Conservation (phyloP, 768 basidiomycete species). For the Russula sp. region DNA sequence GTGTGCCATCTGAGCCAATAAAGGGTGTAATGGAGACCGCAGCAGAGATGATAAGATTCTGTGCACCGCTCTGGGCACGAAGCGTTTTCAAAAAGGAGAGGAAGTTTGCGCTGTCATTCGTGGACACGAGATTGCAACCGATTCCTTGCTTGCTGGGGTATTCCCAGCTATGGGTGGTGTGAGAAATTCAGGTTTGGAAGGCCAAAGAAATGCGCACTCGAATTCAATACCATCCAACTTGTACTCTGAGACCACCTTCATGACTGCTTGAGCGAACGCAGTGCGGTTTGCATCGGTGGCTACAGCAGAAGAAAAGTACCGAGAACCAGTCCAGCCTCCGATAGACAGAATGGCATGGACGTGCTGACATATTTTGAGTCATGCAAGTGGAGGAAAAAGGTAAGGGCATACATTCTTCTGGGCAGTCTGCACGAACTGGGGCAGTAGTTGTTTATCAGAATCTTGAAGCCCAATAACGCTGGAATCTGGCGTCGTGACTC, state of each 20-base stretch:
- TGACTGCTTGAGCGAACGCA: constrained; percentile 51
- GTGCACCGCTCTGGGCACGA: neutral
- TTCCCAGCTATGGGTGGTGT: constrained; percentile 50
- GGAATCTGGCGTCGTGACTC: constrained; percentile 20
- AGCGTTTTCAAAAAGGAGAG: neutral
- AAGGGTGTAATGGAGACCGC: constrained; percentile 49
- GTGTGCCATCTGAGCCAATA: constrained; percentile 44
- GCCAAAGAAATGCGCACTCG: constrained; percentile 23
- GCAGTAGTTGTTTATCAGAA: constrained; percentile 27
- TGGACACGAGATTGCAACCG: constrained; percentile 57
- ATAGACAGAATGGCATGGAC: constrained; percentile 54
- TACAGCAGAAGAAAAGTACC: constrained; percentile 56
- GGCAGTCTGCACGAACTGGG: constrained; percentile 25
- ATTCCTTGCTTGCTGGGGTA: constrained; percentile 65
- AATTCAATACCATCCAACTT: constrained; percentile 49
- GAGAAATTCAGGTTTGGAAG: neutral
- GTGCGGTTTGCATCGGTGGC: constrained; percentile 51
- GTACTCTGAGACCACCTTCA: constrained; percentile 43
- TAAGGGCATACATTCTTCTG: constrained; percentile 21
- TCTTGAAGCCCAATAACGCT: constrained; percentile 26
- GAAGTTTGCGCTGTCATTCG: neutral
- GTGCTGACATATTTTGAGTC: constrained; percentile 33
- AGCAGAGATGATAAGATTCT: constrained; percentile 48
- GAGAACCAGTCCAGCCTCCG: constrained; percentile 66
- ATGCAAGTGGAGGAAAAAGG: neutral